Base-by-base conservation (phyloP, 1,284 basidiomycete species). In the Irpex sp. region DNA sequence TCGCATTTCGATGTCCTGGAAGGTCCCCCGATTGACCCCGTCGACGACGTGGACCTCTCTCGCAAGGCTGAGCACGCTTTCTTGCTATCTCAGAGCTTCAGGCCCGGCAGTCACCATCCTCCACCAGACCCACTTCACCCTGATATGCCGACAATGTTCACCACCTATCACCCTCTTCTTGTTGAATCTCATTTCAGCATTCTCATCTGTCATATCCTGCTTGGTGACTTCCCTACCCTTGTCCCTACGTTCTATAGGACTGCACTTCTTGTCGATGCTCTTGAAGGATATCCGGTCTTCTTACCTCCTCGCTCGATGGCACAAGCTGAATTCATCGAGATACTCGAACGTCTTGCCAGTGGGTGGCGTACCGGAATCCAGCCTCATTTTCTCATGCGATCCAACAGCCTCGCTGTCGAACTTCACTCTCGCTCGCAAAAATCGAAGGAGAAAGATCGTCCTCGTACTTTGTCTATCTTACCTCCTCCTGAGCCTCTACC, bases 281-380 rank as follows among this genome's bases (percentile, higher is more conserved):
- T 94, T 38, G 92, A 93, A 71, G 92, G 90, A 0, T 93, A 92
- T 74, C 92, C 92, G 9, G 81, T 94, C 44, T 94, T 94, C 74
- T 78, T 92, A 0, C 89, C 91, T 5, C 90, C 92, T 8, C 80
- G 92, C 36, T 92, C 90, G 13, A 91, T 93, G 87, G 86, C 88
- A 0, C 92, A 94, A 70, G 91, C 91, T 8, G 92, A 94, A 75
- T 93, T 93, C 68, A 76, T 91, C 61, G 92, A 94, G 72, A 80
- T 91, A 7, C 78, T 93, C 61, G 91, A 93, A 69, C 83, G 92
- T 5, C 83, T 94, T 49, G 86, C 89, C 0, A 76, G 80, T 26
- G 87, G 91, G 0, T 93, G 89, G 89, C 80, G 74, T 63, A 78
- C 77, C 40, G 91, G 87, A 15, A 74, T 81, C n/a, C 80, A 83